Conservation (phyloP, 345 rosid species). For the Salix brachista region DNA sequence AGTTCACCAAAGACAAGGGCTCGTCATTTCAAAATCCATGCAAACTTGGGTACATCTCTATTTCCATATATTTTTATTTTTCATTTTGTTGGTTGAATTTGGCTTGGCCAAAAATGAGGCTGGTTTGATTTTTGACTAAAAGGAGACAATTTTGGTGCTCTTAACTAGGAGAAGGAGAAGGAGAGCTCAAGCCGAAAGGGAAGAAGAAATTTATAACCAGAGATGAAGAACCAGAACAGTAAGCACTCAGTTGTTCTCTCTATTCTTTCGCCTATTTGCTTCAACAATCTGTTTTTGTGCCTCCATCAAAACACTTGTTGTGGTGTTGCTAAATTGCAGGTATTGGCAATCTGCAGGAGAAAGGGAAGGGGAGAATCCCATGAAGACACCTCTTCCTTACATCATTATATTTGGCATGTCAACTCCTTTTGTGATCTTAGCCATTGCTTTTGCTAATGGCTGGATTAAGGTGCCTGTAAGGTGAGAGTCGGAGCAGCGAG, state of each 20-base stretch:
- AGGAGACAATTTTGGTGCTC: constrained; percentile 11
- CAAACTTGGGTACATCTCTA: constrained; percentile 42
- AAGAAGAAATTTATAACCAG: constrained; percentile 78
- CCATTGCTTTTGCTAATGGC: constrained; percentile 87
- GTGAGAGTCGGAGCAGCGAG: constrained; percentile 25
- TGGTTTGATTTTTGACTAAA: not conserved
- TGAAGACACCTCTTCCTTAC: constrained; percentile 87
- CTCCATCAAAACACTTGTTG: not conserved
- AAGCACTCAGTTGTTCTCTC: constrained; percentile 7
- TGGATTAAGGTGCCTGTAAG: constrained; percentile 89
- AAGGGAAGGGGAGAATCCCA: constrained; percentile 91
- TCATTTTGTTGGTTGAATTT: not conserved
- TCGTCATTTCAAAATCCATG: constrained; percentile 49
- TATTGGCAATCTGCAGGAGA: constrained; percentile 92
- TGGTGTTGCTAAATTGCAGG: constrained; percentile 37
- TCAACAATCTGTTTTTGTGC: not conserved
- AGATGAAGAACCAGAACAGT: constrained; percentile 92
- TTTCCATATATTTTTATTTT: not conserved
- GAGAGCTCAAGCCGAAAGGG: constrained; percentile 63
- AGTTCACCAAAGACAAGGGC: constrained; percentile 23
- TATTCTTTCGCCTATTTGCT: not conserved
- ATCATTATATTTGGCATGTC: constrained; percentile 90
- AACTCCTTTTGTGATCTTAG: constrained; percentile 85
- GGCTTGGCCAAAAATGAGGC: not conserved
- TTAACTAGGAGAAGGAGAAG: constrained; percentile 56